Evolutionary conservation across 345 rosid genomes (phyloP), one percentile per base, ranked within the genome.

Genomic region (Arabidopsis arenosa): DNA sequence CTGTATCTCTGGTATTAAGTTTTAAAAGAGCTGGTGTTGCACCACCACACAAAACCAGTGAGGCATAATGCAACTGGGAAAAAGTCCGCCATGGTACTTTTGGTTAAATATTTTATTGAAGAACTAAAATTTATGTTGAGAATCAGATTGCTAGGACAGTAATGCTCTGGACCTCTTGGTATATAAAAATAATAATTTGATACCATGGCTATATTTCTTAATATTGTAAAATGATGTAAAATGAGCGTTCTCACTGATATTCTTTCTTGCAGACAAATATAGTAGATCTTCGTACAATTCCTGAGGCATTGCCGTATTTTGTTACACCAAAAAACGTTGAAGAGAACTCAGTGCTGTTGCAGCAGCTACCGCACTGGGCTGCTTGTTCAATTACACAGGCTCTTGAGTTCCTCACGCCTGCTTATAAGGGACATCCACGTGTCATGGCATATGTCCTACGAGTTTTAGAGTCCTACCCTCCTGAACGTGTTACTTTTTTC

Each of bases 331-430:
- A 86, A 83, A 93, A 91, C 79, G 96, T 93, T 79, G 98, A 93
- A 67, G 97, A 93, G 77, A 87, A 96, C 75, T 96, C 99, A 33
- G 88, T 72, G 61, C 94, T 96, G 82, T 76, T 96, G 88, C 98
- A 93, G 81, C 99, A 96, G 83, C 81, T 96, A 74, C 99, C 99
- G 10, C 99, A 96, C 83, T 96, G 99, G 98, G 95, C 99, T 74
- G 90, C 97, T 83, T 96, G 98, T 83, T 93, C 99, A 77, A 84
- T 96, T 45, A 93, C 97, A 36, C 93, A 88, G 86, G 98, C 96
- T 72, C 98, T 96, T 14, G 98, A 89, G 83, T 96, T 96, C 77
- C 94, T 96, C 74, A 82, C 92, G 80, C 98, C 99, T 54, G 87
- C 87, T 73, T 91, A 90, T 70, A 96, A 87, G 83, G 99, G 99